Conservation (phyloP, 371 early-diverging fungal genomes). For the Homolaphlyctis polyrhiza region DNA sequence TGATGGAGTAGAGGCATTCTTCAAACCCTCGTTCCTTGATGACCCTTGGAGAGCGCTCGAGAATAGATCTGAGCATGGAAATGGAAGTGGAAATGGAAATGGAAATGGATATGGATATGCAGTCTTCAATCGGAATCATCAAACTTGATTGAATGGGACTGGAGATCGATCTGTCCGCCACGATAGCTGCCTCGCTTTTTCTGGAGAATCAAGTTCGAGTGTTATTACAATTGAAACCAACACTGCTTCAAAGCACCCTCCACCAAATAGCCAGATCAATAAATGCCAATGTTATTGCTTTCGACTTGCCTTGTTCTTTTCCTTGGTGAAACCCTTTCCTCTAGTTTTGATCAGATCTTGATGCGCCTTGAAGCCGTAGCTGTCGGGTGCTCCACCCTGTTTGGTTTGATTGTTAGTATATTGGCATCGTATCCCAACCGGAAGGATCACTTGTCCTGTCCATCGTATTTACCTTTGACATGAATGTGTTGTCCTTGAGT, state of each 20-base stretch:
- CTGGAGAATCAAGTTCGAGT: no score
- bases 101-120: no score
- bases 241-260: no score
- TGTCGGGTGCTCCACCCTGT: slow-evolving; percentile 22
- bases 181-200: slow-evolving; percentile 95
- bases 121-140: slow-evolving; percentile 9
- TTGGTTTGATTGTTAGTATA: background rate
- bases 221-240: no score
- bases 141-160: slow-evolving; percentile 88
- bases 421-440: background rate
- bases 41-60: slow-evolving; percentile 23
- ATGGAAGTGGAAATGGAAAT: no score
- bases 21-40: slow-evolving; percentile 16
- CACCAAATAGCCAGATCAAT: no score
- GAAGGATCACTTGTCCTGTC: background rate
- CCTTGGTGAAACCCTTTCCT: slow-evolving; percentile 91
- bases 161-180: slow-evolving; percentile 84
- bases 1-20: slow-evolving; percentile 22
- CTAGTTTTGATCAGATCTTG: slow-evolving; percentile 83
- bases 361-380: slow-evolving; percentile 90
- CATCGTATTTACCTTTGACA: slow-evolving; percentile 39
- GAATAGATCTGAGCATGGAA: slow-evolving; percentile 4
- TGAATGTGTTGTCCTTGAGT: slow-evolving; percentile 80
- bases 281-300: no score
- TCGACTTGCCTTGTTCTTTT: slow-evolving; percentile 94